A percentile compares a stretch with the other conserved stretches of the same genome.
phyloP scores from a whole-genome alignment of 306 rosid species.

The Crotalaria pallida region DNA sequence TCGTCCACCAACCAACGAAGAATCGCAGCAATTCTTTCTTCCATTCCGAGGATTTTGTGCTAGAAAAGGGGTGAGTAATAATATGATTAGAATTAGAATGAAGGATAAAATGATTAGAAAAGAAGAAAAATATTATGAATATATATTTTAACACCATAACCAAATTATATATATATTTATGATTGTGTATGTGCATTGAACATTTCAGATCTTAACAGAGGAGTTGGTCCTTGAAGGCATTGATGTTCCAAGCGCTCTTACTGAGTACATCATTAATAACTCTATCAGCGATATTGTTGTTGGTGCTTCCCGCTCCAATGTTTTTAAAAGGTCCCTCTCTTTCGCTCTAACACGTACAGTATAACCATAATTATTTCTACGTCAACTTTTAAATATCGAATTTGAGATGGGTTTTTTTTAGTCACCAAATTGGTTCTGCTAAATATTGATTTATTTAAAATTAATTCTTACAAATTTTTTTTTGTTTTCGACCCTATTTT shows the following conservation, averaged over 20 bases:
- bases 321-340: slow-evolving; percentile 41
- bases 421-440: too few species aligned
- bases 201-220: slow-evolving; percentile 54
- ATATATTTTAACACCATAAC: too few species aligned
- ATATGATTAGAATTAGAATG: too few species aligned
- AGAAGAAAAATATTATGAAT: not conserved
- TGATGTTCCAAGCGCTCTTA: slow-evolving; percentile 55
- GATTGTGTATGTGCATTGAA: not conserved
- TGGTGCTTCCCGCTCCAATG: slow-evolving; percentile 61
- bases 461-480: too few species aligned
- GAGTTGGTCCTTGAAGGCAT: slow-evolving; percentile 62
- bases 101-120: not conserved
- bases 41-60: slow-evolving; percentile 79
- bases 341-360: not conserved
- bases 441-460: too few species aligned
- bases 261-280: slow-evolving; percentile 34
- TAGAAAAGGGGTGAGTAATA: slow-evolving; percentile 58
- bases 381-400: too few species aligned
- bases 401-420: too few species aligned
- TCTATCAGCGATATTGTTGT: slow-evolving; percentile 53
- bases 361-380: too few species aligned
- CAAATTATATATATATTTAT: too few species aligned
- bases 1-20: slow-evolving; percentile 52
- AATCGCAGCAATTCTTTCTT: slow-evolving; percentile 60
- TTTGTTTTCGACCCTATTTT: too few species aligned